phyloP scores from a whole-genome alignment of 108 stramenopile genomes.

The Cyclotella baltica region DNA sequence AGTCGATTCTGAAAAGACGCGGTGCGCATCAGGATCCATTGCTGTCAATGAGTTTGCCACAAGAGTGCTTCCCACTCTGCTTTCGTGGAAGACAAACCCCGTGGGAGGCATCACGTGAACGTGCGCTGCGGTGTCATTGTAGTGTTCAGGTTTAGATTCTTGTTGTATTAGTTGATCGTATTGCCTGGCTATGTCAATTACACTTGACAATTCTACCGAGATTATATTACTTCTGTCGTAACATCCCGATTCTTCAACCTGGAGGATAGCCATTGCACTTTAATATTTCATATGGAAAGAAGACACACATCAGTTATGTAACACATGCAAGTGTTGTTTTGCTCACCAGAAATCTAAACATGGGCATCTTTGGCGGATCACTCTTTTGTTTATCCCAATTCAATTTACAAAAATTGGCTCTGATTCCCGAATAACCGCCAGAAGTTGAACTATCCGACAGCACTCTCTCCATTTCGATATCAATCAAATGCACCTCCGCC shows the following conservation, averaged over 20 bases:
- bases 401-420: conserved; percentile 68
- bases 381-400: conserved; percentile 70
- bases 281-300: no score
- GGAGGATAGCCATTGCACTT: no score
- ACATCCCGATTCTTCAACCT: conserved; percentile 33
- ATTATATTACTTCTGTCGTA: conserved; percentile 27
- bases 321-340: no score
- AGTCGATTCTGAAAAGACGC: conserved; percentile 84
- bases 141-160: conserved; percentile 11
- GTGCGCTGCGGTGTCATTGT: no score
- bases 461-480: background rate
- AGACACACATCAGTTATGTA: no score
- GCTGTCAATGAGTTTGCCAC: conserved; percentile 91
- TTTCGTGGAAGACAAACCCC: conserved; percentile 96
- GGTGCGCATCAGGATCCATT: conserved; percentile 62
- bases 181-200: conserved; percentile 44
- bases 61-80: conserved; percentile 91
- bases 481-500: conserved; percentile 5
- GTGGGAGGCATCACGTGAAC: conserved; percentile 47
- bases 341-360: conserved; percentile 39
- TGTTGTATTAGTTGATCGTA: conserved; percentile 52
- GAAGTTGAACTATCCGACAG: background rate
- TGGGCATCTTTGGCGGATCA: conserved; percentile 55
- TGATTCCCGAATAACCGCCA: conserved; percentile 44
- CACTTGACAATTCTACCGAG: conserved; percentile 51